Percentiles rank a stretch among this genome's conserved stretches.
phyloP scores from a whole-genome alignment of 2,329 filamentous ascomycete species.

The Lachnellula occidentalis region DNA sequence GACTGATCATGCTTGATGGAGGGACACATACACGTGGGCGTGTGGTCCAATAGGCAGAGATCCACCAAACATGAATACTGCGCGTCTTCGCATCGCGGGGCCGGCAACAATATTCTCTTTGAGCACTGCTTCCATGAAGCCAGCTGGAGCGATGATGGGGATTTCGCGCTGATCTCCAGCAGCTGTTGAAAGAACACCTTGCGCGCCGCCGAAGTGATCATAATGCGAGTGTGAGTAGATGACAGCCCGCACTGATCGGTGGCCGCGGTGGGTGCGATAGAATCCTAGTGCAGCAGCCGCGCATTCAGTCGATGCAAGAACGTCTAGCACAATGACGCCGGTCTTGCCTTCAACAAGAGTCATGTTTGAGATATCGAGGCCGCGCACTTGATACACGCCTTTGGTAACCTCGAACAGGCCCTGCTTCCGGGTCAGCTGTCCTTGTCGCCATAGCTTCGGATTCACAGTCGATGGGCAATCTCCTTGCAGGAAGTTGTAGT shows the following conservation, averaged over 20 bases:
- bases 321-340: constrained; percentile 37
- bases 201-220: constrained; percentile 35
- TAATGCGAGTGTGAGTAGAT: constrained; percentile 39
- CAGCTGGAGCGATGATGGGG: constrained; percentile 29
- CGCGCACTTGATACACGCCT: constrained; percentile 38
- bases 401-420: constrained; percentile 33
- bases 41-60: constrained; percentile 25
- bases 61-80: constrained; percentile 37
- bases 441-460: constrained; percentile 34
- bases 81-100: constrained; percentile 35
- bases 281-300: constrained; percentile 32
- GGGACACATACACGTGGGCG: constrained; percentile 29
- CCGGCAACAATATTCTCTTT: constrained; percentile 38
- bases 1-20: not conserved
- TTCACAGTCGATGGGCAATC: constrained; percentile 28
- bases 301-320: constrained; percentile 34
- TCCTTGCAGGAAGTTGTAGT: constrained; percentile 29
- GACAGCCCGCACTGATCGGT: constrained; percentile 29
- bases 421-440: constrained; percentile 28
- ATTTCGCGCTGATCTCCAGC: constrained; percentile 5
- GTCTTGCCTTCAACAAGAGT: constrained; percentile 35
- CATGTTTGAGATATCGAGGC: constrained; percentile 38
- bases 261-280: constrained; percentile 29
- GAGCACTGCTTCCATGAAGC: constrained; percentile 35
- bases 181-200: constrained; percentile 16